Evolutionary conservation across 2,329 filamentous ascomycete species (phyloP), one percentile per base, ranked within the genome.

Genomic region (Claviceps sorghi): DNA sequence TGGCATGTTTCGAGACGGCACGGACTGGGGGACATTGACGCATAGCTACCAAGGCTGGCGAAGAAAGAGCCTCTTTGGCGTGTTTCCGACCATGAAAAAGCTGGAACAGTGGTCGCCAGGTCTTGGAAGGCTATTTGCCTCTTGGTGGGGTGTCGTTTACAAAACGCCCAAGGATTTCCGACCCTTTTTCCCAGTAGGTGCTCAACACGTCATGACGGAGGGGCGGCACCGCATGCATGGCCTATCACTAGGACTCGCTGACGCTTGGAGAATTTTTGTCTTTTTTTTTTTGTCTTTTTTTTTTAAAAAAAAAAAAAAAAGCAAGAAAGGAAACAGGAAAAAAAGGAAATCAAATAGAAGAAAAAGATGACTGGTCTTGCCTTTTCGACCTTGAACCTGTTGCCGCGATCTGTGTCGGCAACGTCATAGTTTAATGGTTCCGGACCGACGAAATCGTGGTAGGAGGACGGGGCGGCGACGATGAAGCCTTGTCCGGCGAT

Each of bases 401-500:
- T 97, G 26, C 91, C 90, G 44, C 80, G 75, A 65, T 95, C 88
- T 0, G 91, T 97, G 50, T 93, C 90, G 2, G 86, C 84, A 0
- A 76, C 88, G 64, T 96, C 87, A 66, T 96, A 96, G 49, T 86
- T 79, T 42, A 96, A 74, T 11, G 90, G 74, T 61, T 91, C 87
- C 0, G 89, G 87, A 4, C 86, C 86, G 1, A 83, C 88, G 69
- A 96, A 96, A 68, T 96, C 90, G 65, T 96, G 90, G 69, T 95
- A 96, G 34, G 84, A 90, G 38, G 86, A 93, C 0, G 89, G 88
- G 0, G 89, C 89, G 10, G 86, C 90, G 58, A 91, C 89, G 59
- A 96, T 94, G 72, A 94, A 96, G 62, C 90, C 91, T 58, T 95
- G 87, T 2, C 88, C 86, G 41, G 88, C 87, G 61, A 96, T 95